Base-by-base conservation (phyloP, 208 protist genomes). In the Trypanosoma cruzi region DNA sequence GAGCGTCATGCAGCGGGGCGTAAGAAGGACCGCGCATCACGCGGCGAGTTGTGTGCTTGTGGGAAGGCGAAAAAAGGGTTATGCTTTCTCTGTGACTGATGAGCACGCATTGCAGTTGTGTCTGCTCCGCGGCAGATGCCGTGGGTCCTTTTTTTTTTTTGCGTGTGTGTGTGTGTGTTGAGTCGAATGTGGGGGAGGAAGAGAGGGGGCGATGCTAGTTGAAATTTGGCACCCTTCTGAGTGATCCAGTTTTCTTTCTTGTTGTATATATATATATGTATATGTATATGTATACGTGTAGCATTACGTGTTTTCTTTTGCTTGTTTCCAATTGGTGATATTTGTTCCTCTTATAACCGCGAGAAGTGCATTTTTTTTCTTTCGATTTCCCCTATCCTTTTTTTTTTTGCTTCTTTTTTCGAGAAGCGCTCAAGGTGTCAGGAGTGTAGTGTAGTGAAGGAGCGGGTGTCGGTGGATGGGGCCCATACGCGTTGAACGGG, bases 61-160 rank as follows among this genome's bases (percentile, higher is more conserved):
- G 84, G 87, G 7, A 71, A 77, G 53, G 77, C 87, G 32, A 77
- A 69, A 2, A 81, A 75, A 68, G 87, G 87, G 2, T 42, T 67
- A 37, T 93, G 87, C 70, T 93, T 93, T 74, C 65, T 93, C 5
- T 93, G 87, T 67, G 84, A 88, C 32, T 90, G 68, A 81, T 10
- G 28, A 34, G 11, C 53, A 57, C n/a, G 22, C 48, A 52, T 52
- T 44, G 48, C 52, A 18, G 8, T 3, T 14, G 10, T 31, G 34
- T 66, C 16, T n/a, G 61, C 46, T 54, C 56, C 36, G 29, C 29
- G 26, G 29, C 16, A 32, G 34, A 29, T 71, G 14, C 4, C n/a
- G 10, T 68, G 13, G 18, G 26, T 61, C 5, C 13, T 20, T 55
- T 52, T 71, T 37, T 55, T 50, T 65, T 18, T 66, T 50, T 50